A percentile compares a stretch with the other conserved stretches of the same genome.
Evolutionary conservation across 176 grass and related monocot genomes (phyloP).

Genomic region (Aegilops sharonensis): DNA sequence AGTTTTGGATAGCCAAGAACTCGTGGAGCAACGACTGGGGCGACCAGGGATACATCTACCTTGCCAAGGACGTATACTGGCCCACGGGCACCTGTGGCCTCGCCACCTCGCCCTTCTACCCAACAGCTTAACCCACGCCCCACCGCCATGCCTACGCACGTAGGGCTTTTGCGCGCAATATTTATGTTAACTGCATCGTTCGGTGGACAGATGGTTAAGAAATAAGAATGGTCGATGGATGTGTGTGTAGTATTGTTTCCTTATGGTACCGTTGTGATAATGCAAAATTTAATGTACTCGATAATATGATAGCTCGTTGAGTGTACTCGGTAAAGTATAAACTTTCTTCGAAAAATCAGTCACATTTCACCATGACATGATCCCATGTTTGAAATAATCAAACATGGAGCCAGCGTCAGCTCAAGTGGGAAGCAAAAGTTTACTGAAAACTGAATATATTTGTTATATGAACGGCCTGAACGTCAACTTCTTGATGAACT

Average conservation of each 20-base stretch:
- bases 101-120: constrained; percentile 29
- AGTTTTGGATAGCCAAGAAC: constrained; percentile 53
- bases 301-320: neutral
- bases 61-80: constrained; percentile 25
- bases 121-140: constrained; percentile 4
- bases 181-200: neutral
- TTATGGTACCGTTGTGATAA: neutral
- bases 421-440: neutral
- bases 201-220: neutral
- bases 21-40: constrained; percentile 49
- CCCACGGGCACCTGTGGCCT: constrained; percentile 8
- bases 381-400: too few relatives aligned
- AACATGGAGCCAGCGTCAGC: too few relatives aligned
- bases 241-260: neutral
- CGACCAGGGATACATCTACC: constrained; percentile 30
- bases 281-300: neutral
- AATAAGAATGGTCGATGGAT: neutral
- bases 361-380: neutral
- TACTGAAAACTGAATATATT: neutral
- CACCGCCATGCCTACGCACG: neutral
- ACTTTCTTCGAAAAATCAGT: neutral
- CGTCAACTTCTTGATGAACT: too few relatives aligned
- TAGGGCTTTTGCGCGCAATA: neutral
- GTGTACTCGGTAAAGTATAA: neutral
- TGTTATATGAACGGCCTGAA: neutral